A percentile compares a stretch with the other conserved stretches of the same genome.
These are phyloP conservation scores for Elsinoe fawcettii DNA, from an alignment of 2,329 filamentous ascomycete genomes.

Conservation along the genomic window DNA sequence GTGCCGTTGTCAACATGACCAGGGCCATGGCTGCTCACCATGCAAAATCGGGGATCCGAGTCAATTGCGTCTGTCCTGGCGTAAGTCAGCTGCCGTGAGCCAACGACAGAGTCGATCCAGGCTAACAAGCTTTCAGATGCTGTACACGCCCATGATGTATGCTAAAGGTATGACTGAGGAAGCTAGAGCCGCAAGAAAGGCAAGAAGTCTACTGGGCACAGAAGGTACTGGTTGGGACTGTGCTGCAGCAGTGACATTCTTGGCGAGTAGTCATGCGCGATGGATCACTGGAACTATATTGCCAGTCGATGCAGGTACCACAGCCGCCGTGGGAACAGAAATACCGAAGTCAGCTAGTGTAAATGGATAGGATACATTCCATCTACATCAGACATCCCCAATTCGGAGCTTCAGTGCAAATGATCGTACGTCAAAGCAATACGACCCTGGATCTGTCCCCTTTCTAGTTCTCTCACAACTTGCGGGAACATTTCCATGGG, in stretches of 20 bases:
- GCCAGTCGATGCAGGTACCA: conserved; percentile 43
- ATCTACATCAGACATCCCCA: no score
- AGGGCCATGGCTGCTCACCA: conserved; percentile 50
- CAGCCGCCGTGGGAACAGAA: conserved; percentile 30
- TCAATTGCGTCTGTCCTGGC: conserved; percentile 50
- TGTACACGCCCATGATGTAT: conserved; percentile 52
- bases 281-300: conserved; percentile 46
- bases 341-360: conserved; percentile 2
- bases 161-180: conserved; percentile 44
- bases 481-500: conserved; percentile 30
- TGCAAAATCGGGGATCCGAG: conserved; percentile 42
- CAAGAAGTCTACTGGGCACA: conserved; percentile 43
- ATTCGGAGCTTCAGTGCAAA: neutral
- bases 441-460: conserved; percentile 30
- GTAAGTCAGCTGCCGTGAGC: neutral
- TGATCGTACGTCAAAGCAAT: conserved; percentile 20
- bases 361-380: neutral
- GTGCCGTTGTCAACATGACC: conserved; percentile 50
- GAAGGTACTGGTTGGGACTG: conserved; percentile 50
- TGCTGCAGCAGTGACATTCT: conserved; percentile 43
- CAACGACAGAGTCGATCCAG: neutral
- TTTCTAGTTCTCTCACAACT: conserved; percentile 30
- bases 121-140: conserved; percentile 30
- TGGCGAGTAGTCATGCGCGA: conserved; percentile 44
- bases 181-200: conserved; percentile 42